Percentiles rank a stretch among this genome's conserved stretches.
These are phyloP conservation scores for Ophiostoma tasmaniense DNA, from an alignment of 2,329 filamentous ascomycete genomes.

Conservation along the genomic window DNA sequence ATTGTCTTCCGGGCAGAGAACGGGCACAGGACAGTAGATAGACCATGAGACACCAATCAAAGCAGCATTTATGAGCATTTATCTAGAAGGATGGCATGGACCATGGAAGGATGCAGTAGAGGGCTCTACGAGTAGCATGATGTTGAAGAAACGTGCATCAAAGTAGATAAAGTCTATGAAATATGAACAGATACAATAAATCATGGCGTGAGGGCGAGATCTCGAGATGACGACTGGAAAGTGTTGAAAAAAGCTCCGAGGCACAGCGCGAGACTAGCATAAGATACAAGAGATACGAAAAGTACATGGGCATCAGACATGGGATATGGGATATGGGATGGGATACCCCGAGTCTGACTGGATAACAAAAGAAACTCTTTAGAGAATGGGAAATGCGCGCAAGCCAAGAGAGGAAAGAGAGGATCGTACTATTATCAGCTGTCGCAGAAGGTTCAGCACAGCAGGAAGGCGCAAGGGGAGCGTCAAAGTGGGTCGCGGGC, in stretches of 20 bases:
- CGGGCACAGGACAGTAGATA: background rate
- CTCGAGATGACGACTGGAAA: background rate
- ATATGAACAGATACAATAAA: background rate
- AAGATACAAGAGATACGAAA: background rate
- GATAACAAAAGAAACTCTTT: background rate
- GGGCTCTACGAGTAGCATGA: background rate
- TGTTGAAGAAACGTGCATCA: background rate
- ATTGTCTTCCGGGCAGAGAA: background rate
- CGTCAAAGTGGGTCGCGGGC: background rate
- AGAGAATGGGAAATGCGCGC: background rate
- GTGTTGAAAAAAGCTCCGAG: background rate
- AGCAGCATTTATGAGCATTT: too few species aligned
- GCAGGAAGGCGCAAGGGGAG: background rate
- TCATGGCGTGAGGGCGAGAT: background rate
- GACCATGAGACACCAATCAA: background rate
- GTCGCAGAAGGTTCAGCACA: background rate
- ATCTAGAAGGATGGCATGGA: background rate
- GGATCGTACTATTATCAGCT: background rate
- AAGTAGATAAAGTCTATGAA: background rate
- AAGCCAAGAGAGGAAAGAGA: background rate
- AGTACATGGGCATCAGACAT: too few species aligned
- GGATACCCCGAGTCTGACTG: too few species aligned
- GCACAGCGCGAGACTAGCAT: background rate
- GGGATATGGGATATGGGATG: too few species aligned
- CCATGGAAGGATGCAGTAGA: background rate